Base-by-base conservation (phyloP, 257 asterid genomes). In the Ocimum tenuiflorum region DNA sequence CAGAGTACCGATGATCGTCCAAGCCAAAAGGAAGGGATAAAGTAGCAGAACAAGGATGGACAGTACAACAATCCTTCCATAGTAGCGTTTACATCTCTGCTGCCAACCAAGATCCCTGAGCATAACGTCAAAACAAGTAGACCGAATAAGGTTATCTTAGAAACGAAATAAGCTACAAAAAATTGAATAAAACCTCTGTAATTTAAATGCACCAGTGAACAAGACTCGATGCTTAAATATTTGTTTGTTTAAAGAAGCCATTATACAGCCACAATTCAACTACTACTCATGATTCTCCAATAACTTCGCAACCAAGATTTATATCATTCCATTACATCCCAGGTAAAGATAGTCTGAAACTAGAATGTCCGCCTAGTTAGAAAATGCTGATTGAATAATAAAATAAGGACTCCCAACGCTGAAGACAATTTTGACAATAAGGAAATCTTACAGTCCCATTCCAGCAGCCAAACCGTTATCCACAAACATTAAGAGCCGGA, bases 391-490 rank as follows among this genome's bases (percentile, higher is more conserved):
- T 11, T 3, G 35, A 4, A 24, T 17, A 43, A 9, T 10, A 3
- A 50, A 27, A 27, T 1, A 27, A 24, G 24, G 27, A 20, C 7
- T 33, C 31, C 4, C 31, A 27, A 27, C 31, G 2, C 31, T 27
- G 20, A 22, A 36, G 23, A 20, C 49, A 33, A 74, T 12, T 20
- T 10, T 13, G 3, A 19, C 31, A 27, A 27, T 27, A 27, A 3
- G 38, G 27, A 24, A 48, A 69, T 68, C 57, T 92, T 85, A 92
- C 98, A 92, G 76, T 85, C 96, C 98, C 97, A 92, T 87, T 70
- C 97, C 98, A 70, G 96, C 76, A 71, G 98, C 91, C 76, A 92
- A 80, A 14, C 95, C 97, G 70, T 92, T 89, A 73, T 92, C 98
- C 53, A 87, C 83, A 71, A 92, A 92, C 98, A 92, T 89, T 89